Percentiles rank a stretch among this genome's conserved stretches.
phyloP scores from a whole-genome alignment of 2,329 filamentous ascomycete species.

The Gyromitra esculenta region DNA sequence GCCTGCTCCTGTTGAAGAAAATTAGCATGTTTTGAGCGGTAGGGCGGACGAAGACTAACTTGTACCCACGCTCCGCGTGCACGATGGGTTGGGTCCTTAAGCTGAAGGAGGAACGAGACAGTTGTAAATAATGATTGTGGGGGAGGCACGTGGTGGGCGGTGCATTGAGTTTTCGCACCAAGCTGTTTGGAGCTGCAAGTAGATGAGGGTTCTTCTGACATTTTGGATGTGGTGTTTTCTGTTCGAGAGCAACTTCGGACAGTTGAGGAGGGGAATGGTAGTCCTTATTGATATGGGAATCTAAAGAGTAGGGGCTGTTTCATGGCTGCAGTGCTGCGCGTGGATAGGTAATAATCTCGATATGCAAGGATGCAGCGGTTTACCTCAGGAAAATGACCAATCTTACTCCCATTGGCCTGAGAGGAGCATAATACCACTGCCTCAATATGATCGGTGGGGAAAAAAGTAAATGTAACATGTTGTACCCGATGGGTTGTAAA shows the following conservation, averaged over 20 bases:
- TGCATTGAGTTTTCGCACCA: not conserved
- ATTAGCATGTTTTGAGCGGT: not conserved
- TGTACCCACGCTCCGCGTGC: constrained; percentile 12
- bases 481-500: not conserved
- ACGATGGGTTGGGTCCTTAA: constrained; percentile 17
- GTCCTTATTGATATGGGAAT: not conserved
- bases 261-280: not conserved
- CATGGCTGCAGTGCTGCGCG: not conserved
- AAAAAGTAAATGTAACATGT: not conserved
- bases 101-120: not conserved
- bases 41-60: not conserved
- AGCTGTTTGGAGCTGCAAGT: not conserved
- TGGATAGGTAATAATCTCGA: not conserved
- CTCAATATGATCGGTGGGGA: not conserved
- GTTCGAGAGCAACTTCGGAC: not conserved
- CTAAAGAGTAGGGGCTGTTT: not conserved
- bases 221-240: not conserved
- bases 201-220: not conserved
- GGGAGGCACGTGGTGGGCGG: not conserved
- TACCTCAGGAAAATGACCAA: not conserved
- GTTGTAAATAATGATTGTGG: constrained; percentile 1
- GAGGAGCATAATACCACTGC: not conserved
- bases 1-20: not conserved
- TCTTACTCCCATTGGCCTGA: not conserved
- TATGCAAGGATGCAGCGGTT: not conserved